Evolutionary conservation across 2,329 filamentous ascomycete genomes (phyloP).

Genomic region (Didymosphaeria variabile): DNA sequence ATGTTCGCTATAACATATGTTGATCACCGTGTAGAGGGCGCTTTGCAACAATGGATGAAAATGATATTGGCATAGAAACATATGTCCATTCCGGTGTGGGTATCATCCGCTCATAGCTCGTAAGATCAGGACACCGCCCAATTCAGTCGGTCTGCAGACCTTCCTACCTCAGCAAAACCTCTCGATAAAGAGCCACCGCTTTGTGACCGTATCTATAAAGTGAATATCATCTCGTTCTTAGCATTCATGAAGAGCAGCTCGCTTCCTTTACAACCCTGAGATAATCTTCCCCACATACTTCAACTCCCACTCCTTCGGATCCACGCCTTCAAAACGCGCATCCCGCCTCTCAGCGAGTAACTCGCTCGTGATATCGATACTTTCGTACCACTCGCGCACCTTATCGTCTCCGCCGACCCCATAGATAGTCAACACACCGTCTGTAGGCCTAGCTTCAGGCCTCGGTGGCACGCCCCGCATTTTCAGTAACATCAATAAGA

Average conservation of each 20-base stretch:
- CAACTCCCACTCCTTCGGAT: conserved; percentile 48
- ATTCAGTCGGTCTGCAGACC: not conserved
- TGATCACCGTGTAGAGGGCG: not conserved
- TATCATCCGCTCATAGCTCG: conserved; percentile 13
- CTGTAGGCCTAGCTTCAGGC: conserved; percentile 39
- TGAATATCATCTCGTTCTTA: not conserved
- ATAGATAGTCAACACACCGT: conserved; percentile 48
- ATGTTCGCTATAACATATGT: not conserved
- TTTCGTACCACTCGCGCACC: conserved; percentile 48
- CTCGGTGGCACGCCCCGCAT: conserved; percentile 62
- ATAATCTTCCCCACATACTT: conserved; percentile 50
- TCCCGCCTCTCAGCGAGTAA: conserved; percentile 40
- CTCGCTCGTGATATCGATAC: conserved; percentile 39
- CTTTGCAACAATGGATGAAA: not conserved
- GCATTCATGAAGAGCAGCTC: not conserved
- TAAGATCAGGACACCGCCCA: conserved; percentile 12
- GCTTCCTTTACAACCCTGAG: conserved; percentile 17
- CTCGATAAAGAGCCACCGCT: not conserved
- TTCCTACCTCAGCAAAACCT: not conserved
- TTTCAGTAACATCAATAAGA: conserved; percentile 65
- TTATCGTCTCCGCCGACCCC: conserved; percentile 43
- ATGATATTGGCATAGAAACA: not conserved
- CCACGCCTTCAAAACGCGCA: conserved; percentile 41
- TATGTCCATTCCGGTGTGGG: not conserved
- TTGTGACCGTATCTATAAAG: not conserved